A percentile compares a stretch with the other conserved stretches of the same genome.
Evolutionary conservation across 345 rosid genomes (phyloP).

Genomic region (Rhizophora mangle): DNA sequence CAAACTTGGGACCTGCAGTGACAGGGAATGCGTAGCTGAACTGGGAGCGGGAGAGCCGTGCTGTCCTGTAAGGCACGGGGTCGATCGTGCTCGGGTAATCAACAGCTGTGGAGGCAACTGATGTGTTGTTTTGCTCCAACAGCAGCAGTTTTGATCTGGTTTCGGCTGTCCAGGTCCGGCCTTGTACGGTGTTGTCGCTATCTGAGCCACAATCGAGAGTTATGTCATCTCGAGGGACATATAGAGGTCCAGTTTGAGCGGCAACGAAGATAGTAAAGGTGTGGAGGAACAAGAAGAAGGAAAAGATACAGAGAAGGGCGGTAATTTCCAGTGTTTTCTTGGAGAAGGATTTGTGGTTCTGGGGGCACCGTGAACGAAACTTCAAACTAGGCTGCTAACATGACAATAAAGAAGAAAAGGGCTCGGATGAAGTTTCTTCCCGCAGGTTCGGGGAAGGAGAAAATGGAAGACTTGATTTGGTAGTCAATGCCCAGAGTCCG

Average conservation of each 20-base stretch:
- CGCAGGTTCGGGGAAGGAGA: too few species aligned
- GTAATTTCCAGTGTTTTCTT: too few species aligned
- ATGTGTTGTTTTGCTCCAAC: background rate
- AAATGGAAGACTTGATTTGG: too few species aligned
- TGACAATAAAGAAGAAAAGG: too few species aligned
- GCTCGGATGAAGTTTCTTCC: too few species aligned
- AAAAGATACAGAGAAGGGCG: too few species aligned
- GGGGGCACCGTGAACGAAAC: too few species aligned
- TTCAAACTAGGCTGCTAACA: too few species aligned
- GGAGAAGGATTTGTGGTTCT: too few species aligned
- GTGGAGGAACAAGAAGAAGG: too few species aligned
- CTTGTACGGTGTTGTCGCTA: background rate
- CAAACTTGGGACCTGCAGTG: background rate
- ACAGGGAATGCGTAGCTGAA: background rate
- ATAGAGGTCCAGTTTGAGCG: background rate
- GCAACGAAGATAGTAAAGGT: too few species aligned
- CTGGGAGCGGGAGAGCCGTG: background rate
- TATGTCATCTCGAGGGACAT: background rate
- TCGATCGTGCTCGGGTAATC: background rate
- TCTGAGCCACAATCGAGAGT: slow-evolving; percentile 6
- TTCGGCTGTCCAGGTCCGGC: background rate
- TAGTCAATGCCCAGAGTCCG: too few species aligned
- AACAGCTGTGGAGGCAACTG: background rate
- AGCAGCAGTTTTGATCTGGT: background rate
- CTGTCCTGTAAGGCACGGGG: background rate